phyloP scores from a whole-genome alignment of 2,329 filamentous ascomycete species.

The Xylaria sp. region DNA sequence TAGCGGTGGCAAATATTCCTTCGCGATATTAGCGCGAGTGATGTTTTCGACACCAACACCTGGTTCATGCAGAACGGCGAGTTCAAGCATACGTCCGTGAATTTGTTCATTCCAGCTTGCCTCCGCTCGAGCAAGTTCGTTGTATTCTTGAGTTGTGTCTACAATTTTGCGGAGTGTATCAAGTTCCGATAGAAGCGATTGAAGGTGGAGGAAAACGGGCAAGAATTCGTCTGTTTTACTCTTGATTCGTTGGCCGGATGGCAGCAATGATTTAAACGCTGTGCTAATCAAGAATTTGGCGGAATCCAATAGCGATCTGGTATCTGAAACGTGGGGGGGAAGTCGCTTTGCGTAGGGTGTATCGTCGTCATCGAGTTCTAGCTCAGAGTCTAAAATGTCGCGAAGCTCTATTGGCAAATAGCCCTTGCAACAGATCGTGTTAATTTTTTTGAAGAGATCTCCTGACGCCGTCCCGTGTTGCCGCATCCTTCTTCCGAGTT shows the following conservation, averaged over 20 bases:
- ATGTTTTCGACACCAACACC: constrained; percentile 22
- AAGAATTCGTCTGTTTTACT: neutral
- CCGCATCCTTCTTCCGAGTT: neutral
- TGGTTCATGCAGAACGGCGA: neutral
- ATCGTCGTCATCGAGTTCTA: constrained; percentile 14
- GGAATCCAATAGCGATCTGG: neutral
- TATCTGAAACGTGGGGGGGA: neutral
- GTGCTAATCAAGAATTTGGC: constrained; percentile 5
- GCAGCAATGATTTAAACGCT: neutral
- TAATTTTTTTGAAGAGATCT: neutral
- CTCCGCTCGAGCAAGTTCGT: neutral
- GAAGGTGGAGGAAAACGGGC: constrained; percentile 6
- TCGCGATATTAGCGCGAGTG: constrained; percentile 27
- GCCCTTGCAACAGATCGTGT: constrained; percentile 5
- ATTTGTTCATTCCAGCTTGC: constrained; percentile 23
- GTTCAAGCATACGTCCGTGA: constrained; percentile 21
- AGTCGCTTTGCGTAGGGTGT: constrained; percentile 2
- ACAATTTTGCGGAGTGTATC: neutral
- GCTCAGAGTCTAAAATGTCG: constrained; percentile 7
- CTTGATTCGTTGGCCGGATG: constrained; percentile 3
- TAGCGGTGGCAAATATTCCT: neutral
- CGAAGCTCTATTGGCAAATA: constrained; percentile 18
- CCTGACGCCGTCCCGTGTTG: neutral
- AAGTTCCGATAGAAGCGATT: constrained; percentile 16
- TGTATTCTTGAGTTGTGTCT: constrained; percentile 1